Evolutionary conservation across 1,284 basidiomycete genomes (phyloP), one percentile per base, ranked within the genome.

Genomic region (Violaceomyces palustris): DNA sequence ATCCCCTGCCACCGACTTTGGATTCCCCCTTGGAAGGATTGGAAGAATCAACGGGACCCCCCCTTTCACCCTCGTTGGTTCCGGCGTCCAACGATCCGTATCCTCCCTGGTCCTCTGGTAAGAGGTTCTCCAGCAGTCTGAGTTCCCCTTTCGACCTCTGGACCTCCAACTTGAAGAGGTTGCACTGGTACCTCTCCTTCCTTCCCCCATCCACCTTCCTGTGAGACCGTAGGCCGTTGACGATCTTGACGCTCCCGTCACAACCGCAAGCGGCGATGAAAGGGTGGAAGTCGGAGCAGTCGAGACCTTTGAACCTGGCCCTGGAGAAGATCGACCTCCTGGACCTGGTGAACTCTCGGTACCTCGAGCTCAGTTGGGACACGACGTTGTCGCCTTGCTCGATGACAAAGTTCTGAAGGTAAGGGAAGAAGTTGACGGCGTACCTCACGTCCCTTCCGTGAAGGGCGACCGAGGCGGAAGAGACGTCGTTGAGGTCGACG

Each of bases 241-340:
- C 45, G 1, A 51, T 4, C 29, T 60, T 60, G 17, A 60, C 35
- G 17, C 56, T 38, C 1, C 57, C 57, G 6, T 53, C 48, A 3
- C 52, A 51, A 0, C 31, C 39, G 1, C 40, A 51, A 22, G 42
- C 31, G 3, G 57, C 57, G 1, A 56, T 11, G 21, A 52, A 39
- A 2, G 57, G 57, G n/a, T 60, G 52, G 21, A 30, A 52, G 0
- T 21, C 1, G 0, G 45, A 43, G 0, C 27, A 7, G 1, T 39
- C 27, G 7, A 60, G 22, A 4, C 42, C 21, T 3, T 45, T n/a
- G 1, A 45, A 35, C 0, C 57, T 35, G 4, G 39, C 39, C 1
- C 48, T 41, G 0, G 51, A 26, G 23, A 39, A 24, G 3, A 49
- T 37, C 2, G 55, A 6, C 3, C 23, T n/a, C 14, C 14, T 35